Percentiles rank a stretch among this genome's conserved stretches.
Evolutionary conservation across 306 rosid species (phyloP).

Genomic region (Alnus rubra): DNA sequence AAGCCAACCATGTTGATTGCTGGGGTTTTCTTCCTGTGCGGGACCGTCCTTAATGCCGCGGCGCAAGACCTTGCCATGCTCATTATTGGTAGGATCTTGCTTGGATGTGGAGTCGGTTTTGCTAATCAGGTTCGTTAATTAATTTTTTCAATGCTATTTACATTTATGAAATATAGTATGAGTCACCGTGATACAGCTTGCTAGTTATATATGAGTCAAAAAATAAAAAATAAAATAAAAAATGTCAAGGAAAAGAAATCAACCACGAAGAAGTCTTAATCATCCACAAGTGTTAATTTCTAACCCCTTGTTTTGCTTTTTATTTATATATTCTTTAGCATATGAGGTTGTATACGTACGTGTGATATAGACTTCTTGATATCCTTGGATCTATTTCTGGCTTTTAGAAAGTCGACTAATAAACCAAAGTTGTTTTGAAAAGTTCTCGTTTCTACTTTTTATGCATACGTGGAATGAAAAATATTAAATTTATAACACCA

Average conservation of each 20-base stretch:
- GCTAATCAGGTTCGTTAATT: conserved; percentile 67
- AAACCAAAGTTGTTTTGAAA: too few relatives aligned
- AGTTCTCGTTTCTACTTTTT: neutral
- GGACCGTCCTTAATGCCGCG: conserved; percentile 50
- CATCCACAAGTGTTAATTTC: neutral
- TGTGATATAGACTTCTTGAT: conserved; percentile 9
- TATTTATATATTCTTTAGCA: conserved; percentile 15
- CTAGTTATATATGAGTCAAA: neutral
- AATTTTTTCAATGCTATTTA: neutral
- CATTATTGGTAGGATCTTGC: conserved; percentile 55
- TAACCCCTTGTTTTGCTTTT: neutral
- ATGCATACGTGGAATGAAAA: neutral
- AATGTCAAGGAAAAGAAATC: neutral
- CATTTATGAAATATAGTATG: too few relatives aligned
- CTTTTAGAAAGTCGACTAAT: too few relatives aligned
- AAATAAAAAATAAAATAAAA: neutral
- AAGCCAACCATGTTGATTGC: conserved; percentile 66
- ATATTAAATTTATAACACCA: too few relatives aligned
- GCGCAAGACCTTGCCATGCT: conserved; percentile 56
- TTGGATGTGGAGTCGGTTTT: conserved; percentile 77
- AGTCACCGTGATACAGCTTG: neutral
- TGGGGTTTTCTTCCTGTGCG: conserved; percentile 56
- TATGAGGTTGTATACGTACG: conserved; percentile 24
- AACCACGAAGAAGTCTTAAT: conserved; percentile 1
- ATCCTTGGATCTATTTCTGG: neutral